These are phyloP conservation scores for Xylaria intraflava DNA, from an alignment of 495 filamentous ascomycete species.

Conservation along the genomic window DNA sequence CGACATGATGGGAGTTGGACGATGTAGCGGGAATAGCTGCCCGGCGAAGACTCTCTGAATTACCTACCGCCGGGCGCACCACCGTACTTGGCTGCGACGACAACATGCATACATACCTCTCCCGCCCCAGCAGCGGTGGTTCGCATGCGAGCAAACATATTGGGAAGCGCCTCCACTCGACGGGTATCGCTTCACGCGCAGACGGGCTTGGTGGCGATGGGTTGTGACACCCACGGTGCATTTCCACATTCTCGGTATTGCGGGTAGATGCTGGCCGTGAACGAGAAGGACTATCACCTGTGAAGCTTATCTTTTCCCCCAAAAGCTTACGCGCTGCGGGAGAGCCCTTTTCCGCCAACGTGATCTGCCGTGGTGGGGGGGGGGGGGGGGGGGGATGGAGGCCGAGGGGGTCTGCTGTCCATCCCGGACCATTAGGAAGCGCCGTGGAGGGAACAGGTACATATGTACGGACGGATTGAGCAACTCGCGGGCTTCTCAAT, in stretches of 20 bases:
- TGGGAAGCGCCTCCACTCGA: constrained; percentile 5
- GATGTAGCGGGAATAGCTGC: too few species aligned
- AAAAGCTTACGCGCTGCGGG: constrained; percentile 12
- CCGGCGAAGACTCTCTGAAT: not conserved
- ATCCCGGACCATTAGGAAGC: constrained; percentile 6
- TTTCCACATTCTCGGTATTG: constrained; percentile 1
- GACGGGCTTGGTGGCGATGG: constrained; percentile 1
- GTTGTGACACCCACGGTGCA: not conserved
- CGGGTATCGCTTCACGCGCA: constrained; percentile 1
- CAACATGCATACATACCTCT: too few species aligned
- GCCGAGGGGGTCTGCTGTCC: constrained; percentile 7
- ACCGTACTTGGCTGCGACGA: too few species aligned
- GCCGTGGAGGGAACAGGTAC: constrained; percentile 15
- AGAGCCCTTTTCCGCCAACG: constrained; percentile 16
- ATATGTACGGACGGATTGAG: constrained; percentile 8
- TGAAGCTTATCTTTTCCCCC: constrained; percentile 1
- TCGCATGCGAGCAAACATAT: not conserved
- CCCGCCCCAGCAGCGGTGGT: not conserved
- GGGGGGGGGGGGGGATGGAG: constrained; percentile 1
- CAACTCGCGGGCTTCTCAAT: constrained; percentile 24
- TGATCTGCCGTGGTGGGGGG: constrained; percentile 16
- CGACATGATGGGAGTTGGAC: not conserved
- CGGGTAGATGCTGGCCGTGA: constrained; percentile 4
- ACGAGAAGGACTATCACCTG: constrained; percentile 5
- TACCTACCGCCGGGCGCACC: too few species aligned